Conservation (phyloP, 306 rosid genomes). For the Alnus glutinosa region DNA sequence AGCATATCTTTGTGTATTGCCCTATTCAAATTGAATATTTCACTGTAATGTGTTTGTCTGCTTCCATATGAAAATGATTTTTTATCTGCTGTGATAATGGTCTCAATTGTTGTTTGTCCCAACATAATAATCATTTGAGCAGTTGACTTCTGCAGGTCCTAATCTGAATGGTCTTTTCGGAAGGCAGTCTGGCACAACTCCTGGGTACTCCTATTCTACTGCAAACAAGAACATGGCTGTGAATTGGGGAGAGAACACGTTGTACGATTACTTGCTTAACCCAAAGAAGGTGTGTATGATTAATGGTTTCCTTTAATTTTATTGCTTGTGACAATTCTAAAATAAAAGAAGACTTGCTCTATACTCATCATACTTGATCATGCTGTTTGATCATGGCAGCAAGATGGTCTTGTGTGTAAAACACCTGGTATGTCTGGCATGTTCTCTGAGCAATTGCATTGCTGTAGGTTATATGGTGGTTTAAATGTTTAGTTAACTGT, state of each 20-base stretch:
- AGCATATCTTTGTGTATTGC: neutral
- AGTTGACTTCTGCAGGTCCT: conserved; percentile 52
- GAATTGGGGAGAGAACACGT: conserved; percentile 76
- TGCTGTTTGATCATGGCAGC: neutral
- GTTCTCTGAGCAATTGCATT: neutral
- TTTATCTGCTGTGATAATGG: neutral
- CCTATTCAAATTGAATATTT: neutral
- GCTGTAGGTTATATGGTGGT: neutral
- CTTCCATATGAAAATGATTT: neutral
- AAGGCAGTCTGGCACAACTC: conserved; percentile 90
- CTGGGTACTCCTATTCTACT: conserved; percentile 88
- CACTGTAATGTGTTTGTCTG: neutral
- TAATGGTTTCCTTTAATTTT: neutral
- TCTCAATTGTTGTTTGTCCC: neutral
- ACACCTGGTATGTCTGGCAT: neutral
- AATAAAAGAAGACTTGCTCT: neutral
- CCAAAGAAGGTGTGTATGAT: conserved; percentile 73
- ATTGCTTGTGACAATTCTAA: neutral
- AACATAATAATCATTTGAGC: neutral
- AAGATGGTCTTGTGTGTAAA: neutral
- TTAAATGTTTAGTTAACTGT: neutral
- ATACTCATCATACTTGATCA: neutral
- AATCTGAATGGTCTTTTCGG: conserved; percentile 86
- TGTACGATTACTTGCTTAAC: conserved; percentile 85
- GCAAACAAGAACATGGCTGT: conserved; percentile 96